phyloP scores from a whole-genome alignment of 2,329 filamentous ascomycete species.

The Cladophialophora exuberans region DNA sequence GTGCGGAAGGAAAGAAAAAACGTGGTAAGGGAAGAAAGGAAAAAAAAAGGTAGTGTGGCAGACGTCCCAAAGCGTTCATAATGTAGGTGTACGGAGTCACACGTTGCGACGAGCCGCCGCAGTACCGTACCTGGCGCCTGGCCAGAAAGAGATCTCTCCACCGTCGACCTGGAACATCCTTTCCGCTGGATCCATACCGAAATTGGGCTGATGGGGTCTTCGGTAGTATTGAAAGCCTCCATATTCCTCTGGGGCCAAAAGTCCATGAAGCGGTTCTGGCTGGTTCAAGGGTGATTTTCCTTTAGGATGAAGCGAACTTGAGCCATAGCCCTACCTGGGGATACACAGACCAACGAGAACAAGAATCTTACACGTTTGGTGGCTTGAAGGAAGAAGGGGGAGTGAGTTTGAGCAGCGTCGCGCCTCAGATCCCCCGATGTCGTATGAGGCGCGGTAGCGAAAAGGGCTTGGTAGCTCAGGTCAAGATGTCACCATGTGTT shows the following conservation, averaged over 20 bases:
- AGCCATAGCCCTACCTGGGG: not conserved
- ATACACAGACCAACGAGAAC: constrained; percentile 1
- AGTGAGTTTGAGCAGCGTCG: constrained; percentile 3
- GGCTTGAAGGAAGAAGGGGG: constrained; percentile 11
- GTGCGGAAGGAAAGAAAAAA: constrained; percentile 24
- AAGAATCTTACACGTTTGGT: not conserved
- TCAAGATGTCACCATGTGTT: constrained; percentile 17
- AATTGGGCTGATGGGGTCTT: constrained; percentile 8
- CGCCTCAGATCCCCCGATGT: constrained; percentile 6
- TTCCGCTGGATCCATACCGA: constrained; percentile 16
- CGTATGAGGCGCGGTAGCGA: not conserved
- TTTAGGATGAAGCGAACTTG: not conserved
- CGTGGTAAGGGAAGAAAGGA: constrained; percentile 15
- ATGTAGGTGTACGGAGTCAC: constrained; percentile 17
- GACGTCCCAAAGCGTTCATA: constrained; percentile 28
- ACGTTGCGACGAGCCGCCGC: constrained; percentile 9
- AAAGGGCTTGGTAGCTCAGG: not conserved
- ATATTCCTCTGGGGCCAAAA: not conserved
- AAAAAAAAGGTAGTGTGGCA: constrained; percentile 1
- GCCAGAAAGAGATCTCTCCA: constrained; percentile 2
- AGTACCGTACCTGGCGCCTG: not conserved
- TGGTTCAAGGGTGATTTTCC: not conserved
- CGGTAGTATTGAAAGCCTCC: not conserved
- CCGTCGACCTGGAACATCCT: constrained; percentile 20
- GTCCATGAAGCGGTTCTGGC: not conserved